Base-by-base conservation (phyloP, 2,329 filamentous ascomycete genomes). In the Ophiosphaerella narmari region DNA sequence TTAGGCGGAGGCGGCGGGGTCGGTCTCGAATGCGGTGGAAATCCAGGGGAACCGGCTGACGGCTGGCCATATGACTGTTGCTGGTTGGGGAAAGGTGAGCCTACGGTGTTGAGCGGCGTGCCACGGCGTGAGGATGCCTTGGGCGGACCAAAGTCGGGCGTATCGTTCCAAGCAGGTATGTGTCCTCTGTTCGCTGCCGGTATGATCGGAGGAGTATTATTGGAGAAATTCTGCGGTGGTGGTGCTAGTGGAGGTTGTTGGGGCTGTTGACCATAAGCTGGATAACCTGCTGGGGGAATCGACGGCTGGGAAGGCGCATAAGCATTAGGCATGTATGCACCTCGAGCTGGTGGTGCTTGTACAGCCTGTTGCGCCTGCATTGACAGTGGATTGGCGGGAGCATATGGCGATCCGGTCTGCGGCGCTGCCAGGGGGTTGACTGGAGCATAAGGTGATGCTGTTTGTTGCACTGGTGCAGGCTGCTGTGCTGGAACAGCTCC, bases 151-250 rank as follows among this genome's bases (percentile, higher is more conserved):
- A 97, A 86, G 48, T 96, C 83, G 1, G 94, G 94, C 43, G 95
- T 88, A 73, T 99, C 94, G 63, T 99, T 99, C 94, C 94, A 99
- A 62, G 89, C 88, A 24, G 87, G 84, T 56, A 87, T 86, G 57
- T 88, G 87, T 67, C 86, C 87, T 49, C 84, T 79, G 66, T 85
- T 86, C 8, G 89, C 84, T 14, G 90, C 85, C 18, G 91, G 86
- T 32, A 66, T 41, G 13, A 78, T 73, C 21, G 81, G 81, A 11
- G 83, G 81, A 13, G 89, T 87, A n/a, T 86, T 82, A 32, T 85
- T 86, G 23, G 83, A 80, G 53, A 46, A 46, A 16, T 84, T 85
- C 55, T 88, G 84, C 44, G 86, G 86, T 50, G 85, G 85, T 35
- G 85, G 86, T 26, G 82, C 80, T 40, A 83, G 70, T 35, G 68